Percentiles rank a stretch among this genome's conserved stretches.
Conservation (phyloP, 768 basidiomycete species). For the Cubamyces lactineus region DNA sequence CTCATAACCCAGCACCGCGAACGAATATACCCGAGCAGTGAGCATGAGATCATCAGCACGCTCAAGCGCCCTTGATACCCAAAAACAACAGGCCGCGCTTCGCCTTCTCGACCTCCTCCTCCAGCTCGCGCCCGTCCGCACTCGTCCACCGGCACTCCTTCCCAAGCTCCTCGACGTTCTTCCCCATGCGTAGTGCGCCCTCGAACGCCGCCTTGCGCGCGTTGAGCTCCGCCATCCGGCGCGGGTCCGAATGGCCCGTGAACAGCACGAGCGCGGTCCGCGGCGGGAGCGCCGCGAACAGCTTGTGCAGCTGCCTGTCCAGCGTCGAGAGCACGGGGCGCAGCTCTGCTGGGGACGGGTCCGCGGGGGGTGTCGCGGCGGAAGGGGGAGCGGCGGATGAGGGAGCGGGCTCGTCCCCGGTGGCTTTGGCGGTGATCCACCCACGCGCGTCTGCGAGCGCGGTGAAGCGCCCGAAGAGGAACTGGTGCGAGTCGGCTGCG, state of each 20-base stretch:
- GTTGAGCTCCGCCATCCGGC: slow-evolving; percentile 74
- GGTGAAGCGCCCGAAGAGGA: slow-evolving; percentile 84
- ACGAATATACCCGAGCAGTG: background rate
- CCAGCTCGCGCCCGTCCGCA: slow-evolving; percentile 75
- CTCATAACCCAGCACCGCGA: too few relatives aligned
- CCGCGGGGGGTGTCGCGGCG: slow-evolving; percentile 21
- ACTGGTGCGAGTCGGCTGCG: slow-evolving; percentile 67
- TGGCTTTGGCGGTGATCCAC: slow-evolving; percentile 69
- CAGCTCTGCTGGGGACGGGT: slow-evolving; percentile 12
- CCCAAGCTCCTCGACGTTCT: slow-evolving; percentile 57
- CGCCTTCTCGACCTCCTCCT: slow-evolving; percentile 78
- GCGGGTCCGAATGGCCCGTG: slow-evolving; percentile 88
- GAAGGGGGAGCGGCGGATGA: slow-evolving; percentile 15
- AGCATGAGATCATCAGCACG: background rate
- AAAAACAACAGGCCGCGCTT: slow-evolving; percentile 86
- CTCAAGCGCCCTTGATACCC: slow-evolving; percentile 47
- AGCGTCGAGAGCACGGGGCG: slow-evolving; percentile 47
- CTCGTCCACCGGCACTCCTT: slow-evolving; percentile 71
- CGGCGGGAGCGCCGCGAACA: slow-evolving; percentile 73
- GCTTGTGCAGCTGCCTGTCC: slow-evolving; percentile 58
- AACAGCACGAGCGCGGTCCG: slow-evolving; percentile 85
- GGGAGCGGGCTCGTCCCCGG: slow-evolving; percentile 38
- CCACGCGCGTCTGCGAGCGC: slow-evolving; percentile 78
- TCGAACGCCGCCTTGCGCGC: slow-evolving; percentile 77
- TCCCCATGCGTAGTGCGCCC: slow-evolving; percentile 55